A percentile compares a stretch with the other conserved stretches of the same genome.
phyloP scores from a whole-genome alignment of 2,329 filamentous ascomycete genomes.

The Diaporthe citri region DNA sequence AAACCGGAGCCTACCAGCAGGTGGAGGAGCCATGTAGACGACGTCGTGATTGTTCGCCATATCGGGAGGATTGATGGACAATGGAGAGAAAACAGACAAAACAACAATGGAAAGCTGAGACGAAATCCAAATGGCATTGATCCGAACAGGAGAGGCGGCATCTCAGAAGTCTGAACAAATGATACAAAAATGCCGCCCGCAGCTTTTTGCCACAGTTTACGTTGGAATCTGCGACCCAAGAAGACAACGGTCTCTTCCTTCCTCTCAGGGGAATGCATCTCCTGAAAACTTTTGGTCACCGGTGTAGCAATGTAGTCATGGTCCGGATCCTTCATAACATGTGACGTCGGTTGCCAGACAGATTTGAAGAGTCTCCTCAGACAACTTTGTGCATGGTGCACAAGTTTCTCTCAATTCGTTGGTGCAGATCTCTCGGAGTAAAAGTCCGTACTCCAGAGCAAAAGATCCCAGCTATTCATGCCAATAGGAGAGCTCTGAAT shows the following conservation, averaged over 20 bases:
- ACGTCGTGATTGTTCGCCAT: neutral
- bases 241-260: neutral
- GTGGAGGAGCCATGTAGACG: constrained; percentile 3
- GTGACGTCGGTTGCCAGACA: neutral
- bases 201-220: neutral
- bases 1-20: neutral
- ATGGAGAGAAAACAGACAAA: neutral
- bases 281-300: neutral
- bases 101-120: neutral
- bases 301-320: neutral
- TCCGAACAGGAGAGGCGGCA: neutral
- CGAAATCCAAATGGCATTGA: neutral
- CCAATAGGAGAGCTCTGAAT: neutral
- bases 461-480: neutral
- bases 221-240: neutral
- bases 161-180: neutral
- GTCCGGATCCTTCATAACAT: neutral
- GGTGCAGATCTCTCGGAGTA: neutral
- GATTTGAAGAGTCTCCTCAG: no score
- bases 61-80: neutral
- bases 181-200: no score
- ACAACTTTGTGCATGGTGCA: neutral
- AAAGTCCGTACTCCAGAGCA: neutral
- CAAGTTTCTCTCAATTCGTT: neutral
- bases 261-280: neutral